These are phyloP conservation scores for Dalechampia spathulata DNA, from an alignment of 441 rosid species.

Conservation along the genomic window DNA sequence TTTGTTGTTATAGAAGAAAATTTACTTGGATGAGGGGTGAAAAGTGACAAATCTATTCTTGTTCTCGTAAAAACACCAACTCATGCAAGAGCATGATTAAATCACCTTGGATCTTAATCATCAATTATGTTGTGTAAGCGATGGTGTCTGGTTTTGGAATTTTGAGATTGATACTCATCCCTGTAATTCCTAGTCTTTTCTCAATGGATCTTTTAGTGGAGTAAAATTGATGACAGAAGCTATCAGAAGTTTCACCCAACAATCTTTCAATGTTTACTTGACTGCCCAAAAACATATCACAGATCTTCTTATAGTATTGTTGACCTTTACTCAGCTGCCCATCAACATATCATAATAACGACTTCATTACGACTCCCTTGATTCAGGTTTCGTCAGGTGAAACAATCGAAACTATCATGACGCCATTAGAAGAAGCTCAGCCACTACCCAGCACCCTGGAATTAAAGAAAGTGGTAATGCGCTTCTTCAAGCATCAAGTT, in stretches of 20 bases:
- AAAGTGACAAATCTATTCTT: neutral
- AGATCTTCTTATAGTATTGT: too few species aligned
- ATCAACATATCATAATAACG: neutral
- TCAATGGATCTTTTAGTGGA: neutral
- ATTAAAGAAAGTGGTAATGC: conserved; percentile 49
- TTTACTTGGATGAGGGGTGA: neutral
- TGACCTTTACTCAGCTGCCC: too few species aligned
- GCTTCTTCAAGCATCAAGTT: conserved; percentile 48
- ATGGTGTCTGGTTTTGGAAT: neutral
- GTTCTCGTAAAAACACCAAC: too few species aligned
- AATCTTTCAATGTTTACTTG: too few species aligned
- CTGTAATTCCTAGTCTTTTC: neutral
- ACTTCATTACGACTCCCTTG: conserved; percentile 5
- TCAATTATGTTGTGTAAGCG: too few species aligned
- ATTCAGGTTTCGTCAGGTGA: conserved; percentile 44
- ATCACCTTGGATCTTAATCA: too few species aligned
- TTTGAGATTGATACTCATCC: neutral
- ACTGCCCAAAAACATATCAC: too few species aligned
- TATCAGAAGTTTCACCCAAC: neutral
- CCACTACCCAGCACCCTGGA: conserved; percentile 44
- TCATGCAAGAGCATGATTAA: too few species aligned
- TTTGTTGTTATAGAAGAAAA: neutral
- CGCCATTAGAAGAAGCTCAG: conserved; percentile 41
- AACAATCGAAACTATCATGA: conserved; percentile 60
- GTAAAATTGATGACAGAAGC: conserved; percentile 1